Conservation (phyloP, 345 rosid species). For the Erucastrum elatum region DNA sequence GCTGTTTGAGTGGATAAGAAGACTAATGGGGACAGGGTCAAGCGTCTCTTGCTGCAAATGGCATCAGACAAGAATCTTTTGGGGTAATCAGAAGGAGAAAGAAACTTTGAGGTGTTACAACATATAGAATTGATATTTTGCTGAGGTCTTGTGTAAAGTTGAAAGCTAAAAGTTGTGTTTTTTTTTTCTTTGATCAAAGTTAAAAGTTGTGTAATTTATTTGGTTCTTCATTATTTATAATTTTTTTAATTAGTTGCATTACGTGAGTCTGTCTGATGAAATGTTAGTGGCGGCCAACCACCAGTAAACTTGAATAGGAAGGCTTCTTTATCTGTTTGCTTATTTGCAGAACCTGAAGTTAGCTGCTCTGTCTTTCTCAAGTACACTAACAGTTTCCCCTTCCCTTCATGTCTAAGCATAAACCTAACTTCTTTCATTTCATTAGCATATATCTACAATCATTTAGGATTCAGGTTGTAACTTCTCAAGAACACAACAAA, state of each 20-base stretch:
- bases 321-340: constrained; percentile 28
- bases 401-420: constrained; percentile 38
- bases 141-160: constrained; percentile 30
- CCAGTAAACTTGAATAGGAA: constrained; percentile 28
- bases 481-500: constrained; percentile 5
- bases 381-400: background rate
- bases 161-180: background rate
- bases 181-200: too few relatives aligned
- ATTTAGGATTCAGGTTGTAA: background rate
- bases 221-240: background rate
- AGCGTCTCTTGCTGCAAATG: constrained; percentile 29
- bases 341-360: constrained; percentile 15
- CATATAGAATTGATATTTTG: constrained; percentile 2
- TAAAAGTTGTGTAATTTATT: constrained; percentile 2
- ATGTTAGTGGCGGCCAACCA: constrained; percentile 24
- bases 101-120: constrained; percentile 5
- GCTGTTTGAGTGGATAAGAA: constrained; percentile 67
- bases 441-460: background rate
- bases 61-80: constrained; percentile 28
- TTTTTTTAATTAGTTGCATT: background rate
- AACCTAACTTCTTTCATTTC: constrained; percentile 18
- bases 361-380: constrained; percentile 32
- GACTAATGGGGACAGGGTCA: constrained; percentile 32
- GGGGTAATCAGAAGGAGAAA: background rate
- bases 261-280: background rate